phyloP scores from a whole-genome alignment of 1,284 basidiomycete species.

The Wallemia hederae region DNA sequence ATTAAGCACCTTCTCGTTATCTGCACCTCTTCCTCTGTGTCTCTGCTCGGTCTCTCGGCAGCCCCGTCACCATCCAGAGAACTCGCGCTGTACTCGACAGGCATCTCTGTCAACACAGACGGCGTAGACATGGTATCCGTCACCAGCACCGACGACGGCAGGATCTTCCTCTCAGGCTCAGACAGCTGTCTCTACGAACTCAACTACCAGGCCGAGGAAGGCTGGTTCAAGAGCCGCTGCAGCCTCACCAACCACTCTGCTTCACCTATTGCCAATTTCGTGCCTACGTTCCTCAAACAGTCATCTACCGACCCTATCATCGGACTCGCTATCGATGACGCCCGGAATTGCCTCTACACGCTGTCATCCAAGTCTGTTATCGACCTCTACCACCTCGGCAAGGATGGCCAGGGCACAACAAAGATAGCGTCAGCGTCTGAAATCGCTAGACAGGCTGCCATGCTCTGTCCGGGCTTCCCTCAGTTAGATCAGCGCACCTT shows the following conservation, averaged over 20 bases:
- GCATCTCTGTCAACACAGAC: conserved; percentile 45
- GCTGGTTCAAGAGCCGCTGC: conserved; percentile 57
- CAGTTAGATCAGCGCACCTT: conserved; percentile 5
- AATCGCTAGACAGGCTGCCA: conserved; percentile 31
- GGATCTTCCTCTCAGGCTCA: conserved; percentile 67
- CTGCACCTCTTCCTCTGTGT: conserved; percentile 52
- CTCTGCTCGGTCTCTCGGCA: conserved; percentile 56
- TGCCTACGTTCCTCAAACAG: conserved; percentile 12
- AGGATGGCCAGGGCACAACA: neutral
- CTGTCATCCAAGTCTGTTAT: conserved; percentile 38
- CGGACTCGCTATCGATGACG: conserved; percentile 31
- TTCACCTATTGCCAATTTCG: conserved; percentile 13
- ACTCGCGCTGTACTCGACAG: conserved; percentile 69
- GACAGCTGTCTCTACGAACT: conserved; percentile 81
- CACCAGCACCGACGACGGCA: conserved; percentile 43
- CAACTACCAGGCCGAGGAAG: conserved; percentile 66
- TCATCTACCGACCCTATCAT: conserved; percentile 30
- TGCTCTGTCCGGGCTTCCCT: conserved; percentile 12
- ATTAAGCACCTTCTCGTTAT: conserved; percentile 72
- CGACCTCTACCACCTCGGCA: conserved; percentile 21
- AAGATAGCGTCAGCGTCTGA: conserved; percentile 25
- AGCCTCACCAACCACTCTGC: conserved; percentile 43
- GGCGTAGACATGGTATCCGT: conserved; percentile 46
- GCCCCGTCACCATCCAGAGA: conserved; percentile 27
- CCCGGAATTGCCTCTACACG: conserved; percentile 41